phyloP scores from a whole-genome alignment of 2,329 filamentous ascomycete species.

The Apiospora marii region DNA sequence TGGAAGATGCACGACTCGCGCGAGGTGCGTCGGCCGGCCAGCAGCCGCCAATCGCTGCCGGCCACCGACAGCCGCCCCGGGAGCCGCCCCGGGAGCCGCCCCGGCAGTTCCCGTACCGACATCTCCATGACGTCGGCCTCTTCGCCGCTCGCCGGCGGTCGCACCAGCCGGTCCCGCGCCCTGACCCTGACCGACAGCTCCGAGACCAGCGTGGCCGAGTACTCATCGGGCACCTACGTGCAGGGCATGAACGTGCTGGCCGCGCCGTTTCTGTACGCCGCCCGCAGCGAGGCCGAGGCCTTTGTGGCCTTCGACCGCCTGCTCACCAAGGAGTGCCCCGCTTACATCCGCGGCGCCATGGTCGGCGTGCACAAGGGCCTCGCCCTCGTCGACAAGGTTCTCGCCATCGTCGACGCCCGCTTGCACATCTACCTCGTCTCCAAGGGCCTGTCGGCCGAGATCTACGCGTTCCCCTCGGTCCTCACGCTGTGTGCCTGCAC shows the following conservation, averaged over 20 bases:
- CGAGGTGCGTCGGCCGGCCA: slow-evolving; percentile 51
- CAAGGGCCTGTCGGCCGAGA: slow-evolving; percentile 89
- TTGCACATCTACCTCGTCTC: slow-evolving; percentile 83
- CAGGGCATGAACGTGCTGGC: slow-evolving; percentile 99
- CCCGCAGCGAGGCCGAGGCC: slow-evolving; percentile 92
- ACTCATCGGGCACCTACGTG: slow-evolving; percentile 80
- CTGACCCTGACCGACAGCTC: slow-evolving; percentile 70
- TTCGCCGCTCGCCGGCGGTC: slow-evolving; percentile 50
- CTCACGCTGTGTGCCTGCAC: slow-evolving; percentile 95
- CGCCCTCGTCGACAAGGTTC: slow-evolving; percentile 87
- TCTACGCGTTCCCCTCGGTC: slow-evolving; percentile 96
- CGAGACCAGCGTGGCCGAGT: slow-evolving; percentile 65
- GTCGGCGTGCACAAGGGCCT: slow-evolving; percentile 95
- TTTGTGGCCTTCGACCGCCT: slow-evolving; percentile 91
- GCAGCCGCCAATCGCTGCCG: slow-evolving; percentile 41
- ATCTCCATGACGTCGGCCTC: slow-evolving; percentile 50
- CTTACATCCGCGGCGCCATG: slow-evolving; percentile 95
- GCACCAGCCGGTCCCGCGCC: slow-evolving; percentile 60
- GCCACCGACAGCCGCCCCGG: slow-evolving; percentile 45
- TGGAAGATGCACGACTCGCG: slow-evolving; percentile 90
- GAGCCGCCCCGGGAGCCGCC: slow-evolving; percentile 43
- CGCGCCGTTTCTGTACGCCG: slow-evolving; percentile 93
- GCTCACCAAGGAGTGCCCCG: slow-evolving; percentile 86
- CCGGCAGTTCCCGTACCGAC: slow-evolving; percentile 40
- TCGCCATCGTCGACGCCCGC: slow-evolving; percentile 90